Conservation (phyloP, 768 basidiomycete genomes). For the Pleurotus giganteus region DNA sequence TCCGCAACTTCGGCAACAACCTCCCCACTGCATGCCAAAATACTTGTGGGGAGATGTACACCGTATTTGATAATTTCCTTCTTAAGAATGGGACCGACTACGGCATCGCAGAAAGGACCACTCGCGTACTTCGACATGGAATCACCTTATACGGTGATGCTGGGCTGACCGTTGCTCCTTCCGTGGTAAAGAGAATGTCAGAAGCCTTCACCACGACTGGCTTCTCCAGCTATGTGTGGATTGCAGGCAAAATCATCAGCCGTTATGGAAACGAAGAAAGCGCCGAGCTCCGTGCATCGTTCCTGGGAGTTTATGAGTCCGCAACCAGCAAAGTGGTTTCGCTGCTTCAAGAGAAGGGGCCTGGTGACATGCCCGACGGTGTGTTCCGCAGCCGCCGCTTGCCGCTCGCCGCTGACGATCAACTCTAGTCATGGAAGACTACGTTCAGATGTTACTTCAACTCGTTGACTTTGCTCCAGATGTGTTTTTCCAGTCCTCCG, state of each 20-base stretch:
- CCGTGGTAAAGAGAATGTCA: conserved; percentile 74
- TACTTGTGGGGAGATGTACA: conserved; percentile 80
- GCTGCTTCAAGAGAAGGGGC: conserved; percentile 64
- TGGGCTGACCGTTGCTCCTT: conserved; percentile 64
- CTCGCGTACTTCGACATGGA: conserved; percentile 81
- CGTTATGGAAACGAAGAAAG: conserved; percentile 72
- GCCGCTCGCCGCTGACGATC: neutral
- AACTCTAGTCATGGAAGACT: conserved; percentile 86
- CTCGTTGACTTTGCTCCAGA: conserved; percentile 69
- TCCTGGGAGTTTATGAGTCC: conserved; percentile 69
- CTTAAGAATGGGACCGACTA: conserved; percentile 74
- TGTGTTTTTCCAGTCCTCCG: conserved; percentile 73
- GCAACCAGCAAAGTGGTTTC: conserved; percentile 69
- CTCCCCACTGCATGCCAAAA: conserved; percentile 77
- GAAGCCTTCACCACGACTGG: conserved; percentile 77
- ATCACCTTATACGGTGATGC: conserved; percentile 75
- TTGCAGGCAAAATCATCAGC: conserved; percentile 81
- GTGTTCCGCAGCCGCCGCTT: neutral
- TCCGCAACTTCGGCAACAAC: conserved; percentile 79
- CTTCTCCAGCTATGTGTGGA: conserved; percentile 90
- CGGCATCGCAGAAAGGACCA: conserved; percentile 78
- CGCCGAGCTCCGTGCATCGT: conserved; percentile 49
- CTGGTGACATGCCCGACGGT: conserved; percentile 88
- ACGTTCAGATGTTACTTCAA: conserved; percentile 74
- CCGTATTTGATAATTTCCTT: conserved; percentile 78